Evolutionary conservation across 495 filamentous ascomycete species (phyloP), one percentile per base, ranked within the genome.

Genomic region (Penicillium herquei): DNA sequence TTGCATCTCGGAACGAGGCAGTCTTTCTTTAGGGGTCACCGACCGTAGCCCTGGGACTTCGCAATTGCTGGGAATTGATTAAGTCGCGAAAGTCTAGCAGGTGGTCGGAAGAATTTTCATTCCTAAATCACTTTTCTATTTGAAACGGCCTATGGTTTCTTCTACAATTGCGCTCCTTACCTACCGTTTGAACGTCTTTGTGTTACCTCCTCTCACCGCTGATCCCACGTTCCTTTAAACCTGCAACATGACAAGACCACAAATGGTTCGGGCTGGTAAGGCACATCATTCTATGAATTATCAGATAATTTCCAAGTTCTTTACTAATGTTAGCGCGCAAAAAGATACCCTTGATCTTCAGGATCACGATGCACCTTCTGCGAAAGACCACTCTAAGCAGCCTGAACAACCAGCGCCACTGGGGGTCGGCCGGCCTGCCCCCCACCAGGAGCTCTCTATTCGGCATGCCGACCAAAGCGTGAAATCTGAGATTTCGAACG

Each of bases 341-440:
- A 26, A 62, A 97, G 94, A 99, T 76, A 93, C 94, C 49, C 85
- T 98, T 70, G 94, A 98, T 74, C 87, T 98, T 7, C 95, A 99
- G 77, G 83, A 87, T 70, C 87, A 85, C 63, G 76, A 87, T 67
- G 73, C 88, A 26, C 91, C 91, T 21, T 92, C 92, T 41, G 88
- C 94, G 7, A 81, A 96, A 71, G 90, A 89, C 61, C 88, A 92
- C 72, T 69, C 79, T 52, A 78, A 73, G 65, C 84, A 84, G 65
- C 75, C 73, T 18, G 65, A 72, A 42, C 72, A 79, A 45, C 74
- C 80, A 62, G 68, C 68, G 47, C 73, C 77, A 10, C 64, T 81
- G 37, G 83, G 77, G 35, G 68, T 68, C 52, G 86, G 88, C 52
- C 81, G 79, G 40, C 71, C 81, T 61, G 91, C 88, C 41, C 89